phyloP scores from a whole-genome alignment of 352 stramenopile genomes.

The Phytophthora citricola region DNA sequence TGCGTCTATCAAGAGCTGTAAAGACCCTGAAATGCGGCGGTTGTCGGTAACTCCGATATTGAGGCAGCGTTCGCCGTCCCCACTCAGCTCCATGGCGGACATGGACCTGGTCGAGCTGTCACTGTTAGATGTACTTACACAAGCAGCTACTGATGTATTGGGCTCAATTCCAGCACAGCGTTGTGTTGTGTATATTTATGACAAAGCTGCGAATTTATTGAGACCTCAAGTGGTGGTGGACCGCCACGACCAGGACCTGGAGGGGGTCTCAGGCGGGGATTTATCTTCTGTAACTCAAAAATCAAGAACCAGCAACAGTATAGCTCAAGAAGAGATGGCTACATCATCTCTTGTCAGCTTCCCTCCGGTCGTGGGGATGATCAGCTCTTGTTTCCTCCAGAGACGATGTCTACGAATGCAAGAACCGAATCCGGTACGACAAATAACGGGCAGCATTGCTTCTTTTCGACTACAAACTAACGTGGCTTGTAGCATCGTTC shows the following conservation, averaged over 20 bases:
- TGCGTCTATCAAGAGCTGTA: neutral
- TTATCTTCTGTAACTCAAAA: neutral
- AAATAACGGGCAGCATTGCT: neutral
- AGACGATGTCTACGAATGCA: slow-evolving; percentile 67
- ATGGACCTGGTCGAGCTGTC: slow-evolving; percentile 30
- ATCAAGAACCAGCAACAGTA: neutral
- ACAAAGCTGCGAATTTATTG: slow-evolving; percentile 57
- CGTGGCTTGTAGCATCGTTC: slow-evolving; percentile 46
- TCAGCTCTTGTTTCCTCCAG: slow-evolving; percentile 66
- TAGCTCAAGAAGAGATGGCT: neutral
- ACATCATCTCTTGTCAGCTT: slow-evolving; percentile 41
- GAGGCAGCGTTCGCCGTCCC: slow-evolving; percentile 11
- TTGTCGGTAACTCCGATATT: slow-evolving; percentile 9
- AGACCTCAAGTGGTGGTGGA: slow-evolving; percentile 42
- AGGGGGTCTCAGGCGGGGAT: neutral
- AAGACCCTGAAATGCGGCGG: slow-evolving; percentile 4
- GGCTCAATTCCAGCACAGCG: slow-evolving; percentile 51
- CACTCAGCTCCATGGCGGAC: slow-evolving; percentile 9
- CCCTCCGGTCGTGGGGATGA: slow-evolving; percentile 59
- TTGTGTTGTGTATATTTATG: slow-evolving; percentile 63
- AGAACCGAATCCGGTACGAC: slow-evolving; percentile 48
- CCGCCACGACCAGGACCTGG: slow-evolving; percentile 6
- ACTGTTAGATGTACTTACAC: slow-evolving; percentile 44
- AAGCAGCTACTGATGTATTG: slow-evolving; percentile 46
- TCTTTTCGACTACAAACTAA: neutral